Base-by-base conservation (phyloP, 495 filamentous ascomycete genomes). In the Xylaria longipes region DNA sequence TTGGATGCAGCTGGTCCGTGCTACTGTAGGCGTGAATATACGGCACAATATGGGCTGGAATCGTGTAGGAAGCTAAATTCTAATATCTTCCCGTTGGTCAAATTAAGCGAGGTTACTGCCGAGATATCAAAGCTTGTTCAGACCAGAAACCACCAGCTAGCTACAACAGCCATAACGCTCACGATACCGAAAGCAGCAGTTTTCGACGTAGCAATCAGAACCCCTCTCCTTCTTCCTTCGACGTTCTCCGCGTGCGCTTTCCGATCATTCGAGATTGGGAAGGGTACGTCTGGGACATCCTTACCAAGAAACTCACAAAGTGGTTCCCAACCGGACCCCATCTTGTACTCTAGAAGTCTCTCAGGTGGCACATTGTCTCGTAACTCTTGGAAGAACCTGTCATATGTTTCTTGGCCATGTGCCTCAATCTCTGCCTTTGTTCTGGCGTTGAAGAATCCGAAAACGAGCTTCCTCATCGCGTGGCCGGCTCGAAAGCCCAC, bases 271-370 rank as follows among this genome's bases (percentile, higher is more conserved):
- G 75, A 77, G 60, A 74, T 70, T 20, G 85, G 85, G 68, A 87
- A 87, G 3, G 76, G 75, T 15, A 79, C 71, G 46, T 74, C 78
- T 2, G 84, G 85, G 15, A 83, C 70, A 15, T 81, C 78, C 31
- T 76, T 79, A 1, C 81, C 84, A 11, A 87, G 72, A 65, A 83
- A 84, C 65, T 79, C 61, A 69, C 85, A 87, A 14, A 87, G 65
- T 2, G 84, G 84, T 68, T 70, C 82, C 84, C 85, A 87, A 5
- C 85, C 85, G 58, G 82, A 79, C 45, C 72, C 78, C 2, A 85
- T 67, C 41, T 80, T 75, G 65, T 81, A 84, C 65, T 86, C 79
- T 41, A 87, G 71, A 75, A 83, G 56, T 68, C 37, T 74, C 69
- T 37, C 80, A 79, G 60, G 54, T 0, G 71, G 74, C 9, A 76